These are phyloP conservation scores for Cercospora sojina DNA, from an alignment of 2,329 filamentous ascomycete genomes.

Conservation along the genomic window DNA sequence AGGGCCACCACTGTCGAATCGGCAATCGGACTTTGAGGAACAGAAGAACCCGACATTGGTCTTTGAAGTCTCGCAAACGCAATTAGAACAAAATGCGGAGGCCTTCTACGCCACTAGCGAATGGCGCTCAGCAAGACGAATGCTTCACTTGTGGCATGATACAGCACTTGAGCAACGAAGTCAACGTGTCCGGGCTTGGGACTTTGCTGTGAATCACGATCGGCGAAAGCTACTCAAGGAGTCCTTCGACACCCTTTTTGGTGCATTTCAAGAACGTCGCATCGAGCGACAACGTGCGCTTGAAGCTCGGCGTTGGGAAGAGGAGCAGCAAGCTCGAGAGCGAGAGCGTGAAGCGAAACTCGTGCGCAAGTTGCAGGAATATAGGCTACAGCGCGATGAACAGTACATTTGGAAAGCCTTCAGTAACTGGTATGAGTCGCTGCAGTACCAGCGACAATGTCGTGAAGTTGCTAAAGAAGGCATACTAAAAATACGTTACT, in stretches of 20 bases:
- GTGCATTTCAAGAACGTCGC: constrained; percentile 31
- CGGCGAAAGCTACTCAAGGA: constrained; percentile 52
- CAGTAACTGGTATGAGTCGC: constrained; percentile 66
- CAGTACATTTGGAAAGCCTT: constrained; percentile 65
- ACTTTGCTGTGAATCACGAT: constrained; percentile 52
- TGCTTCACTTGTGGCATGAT: constrained; percentile 46
- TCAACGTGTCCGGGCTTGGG: constrained; percentile 33
- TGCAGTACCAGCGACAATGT: constrained; percentile 63
- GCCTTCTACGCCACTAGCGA: constrained; percentile 30
- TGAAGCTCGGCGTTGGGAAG: constrained; percentile 17
- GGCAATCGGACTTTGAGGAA: constrained; percentile 22
- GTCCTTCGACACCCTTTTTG: constrained; percentile 54
- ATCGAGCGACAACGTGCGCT: constrained; percentile 13
- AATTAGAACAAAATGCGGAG: constrained; percentile 35
- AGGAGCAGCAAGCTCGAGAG: constrained; percentile 18
- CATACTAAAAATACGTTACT: constrained; percentile 65
- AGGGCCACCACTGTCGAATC: constrained; percentile 18
- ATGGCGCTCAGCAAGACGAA: constrained; percentile 24
- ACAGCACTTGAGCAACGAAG: constrained; percentile 38
- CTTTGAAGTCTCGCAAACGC: constrained; percentile 29
- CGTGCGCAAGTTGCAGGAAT: constrained; percentile 8
- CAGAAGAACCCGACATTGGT: constrained; percentile 25
- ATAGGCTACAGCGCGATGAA: constrained; percentile 56
- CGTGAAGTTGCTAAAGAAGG: constrained; percentile 37
- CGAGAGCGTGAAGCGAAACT: constrained; percentile 20